These are phyloP conservation scores for Phytophthora aleatoria DNA, from an alignment of 352 stramenopile genomes.

Conservation along the genomic window DNA sequence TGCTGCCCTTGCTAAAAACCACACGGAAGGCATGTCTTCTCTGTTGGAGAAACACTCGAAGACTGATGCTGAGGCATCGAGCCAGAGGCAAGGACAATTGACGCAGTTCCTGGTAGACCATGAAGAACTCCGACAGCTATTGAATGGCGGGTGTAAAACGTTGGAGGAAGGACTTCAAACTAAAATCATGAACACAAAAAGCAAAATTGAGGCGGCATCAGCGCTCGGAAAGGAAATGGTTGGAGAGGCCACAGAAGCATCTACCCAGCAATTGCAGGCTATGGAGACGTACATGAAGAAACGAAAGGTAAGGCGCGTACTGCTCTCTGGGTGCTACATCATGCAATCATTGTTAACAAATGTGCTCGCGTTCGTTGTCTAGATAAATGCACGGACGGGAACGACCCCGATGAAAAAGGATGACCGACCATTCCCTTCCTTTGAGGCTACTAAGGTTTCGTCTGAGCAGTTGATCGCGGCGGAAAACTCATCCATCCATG, in stretches of 20 bases:
- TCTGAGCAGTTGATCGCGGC: conserved; percentile 2
- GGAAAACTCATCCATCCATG: conserved; percentile 2
- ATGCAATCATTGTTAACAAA: not conserved
- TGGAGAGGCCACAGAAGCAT: conserved; percentile 31
- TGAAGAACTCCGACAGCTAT: conserved; percentile 29
- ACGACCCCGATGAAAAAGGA: conserved; percentile 52
- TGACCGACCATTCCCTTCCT: conserved; percentile 39
- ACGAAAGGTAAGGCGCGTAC: conserved; percentile 38
- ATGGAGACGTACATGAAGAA: conserved; percentile 59
- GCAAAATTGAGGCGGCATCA: conserved; percentile 32
- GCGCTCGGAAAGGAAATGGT: conserved; percentile 33
- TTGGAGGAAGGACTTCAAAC: conserved; percentile 37
- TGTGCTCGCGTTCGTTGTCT: conserved; percentile 13
- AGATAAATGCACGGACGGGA: conserved; percentile 47
- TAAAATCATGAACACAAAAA: conserved; percentile 39
- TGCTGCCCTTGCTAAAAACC: conserved; percentile 13
- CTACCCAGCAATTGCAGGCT: conserved; percentile 38
- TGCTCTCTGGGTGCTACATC: not conserved
- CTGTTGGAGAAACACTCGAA: conserved; percentile 36
- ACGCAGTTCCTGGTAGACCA: conserved; percentile 38
- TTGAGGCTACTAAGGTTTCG: conserved; percentile 44
- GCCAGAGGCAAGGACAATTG: conserved; percentile 28
- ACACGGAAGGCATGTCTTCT: conserved; percentile 18
- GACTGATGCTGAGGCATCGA: conserved; percentile 11
- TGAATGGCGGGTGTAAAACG: conserved; percentile 30